These are phyloP conservation scores for Umbelopsis sp. DNA, from an alignment of 192 early-diverging fungal species.

Conservation along the genomic window DNA sequence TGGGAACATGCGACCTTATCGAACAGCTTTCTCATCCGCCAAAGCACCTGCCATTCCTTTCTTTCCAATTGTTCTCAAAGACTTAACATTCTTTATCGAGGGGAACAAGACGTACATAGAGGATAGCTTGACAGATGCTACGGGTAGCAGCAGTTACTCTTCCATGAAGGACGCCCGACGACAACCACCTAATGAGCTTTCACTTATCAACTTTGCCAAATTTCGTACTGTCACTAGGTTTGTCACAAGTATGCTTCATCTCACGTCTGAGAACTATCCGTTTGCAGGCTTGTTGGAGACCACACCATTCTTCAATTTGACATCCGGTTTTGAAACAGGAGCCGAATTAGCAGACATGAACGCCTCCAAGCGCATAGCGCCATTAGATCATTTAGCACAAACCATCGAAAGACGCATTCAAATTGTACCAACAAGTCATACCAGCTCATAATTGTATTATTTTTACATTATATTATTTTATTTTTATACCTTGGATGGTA, in stretches of 20 bases:
- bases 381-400: constrained; percentile 13
- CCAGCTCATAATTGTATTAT: background rate
- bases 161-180: background rate
- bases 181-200: background rate
- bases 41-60: constrained; percentile 58
- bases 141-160: background rate
- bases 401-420: constrained; percentile 19
- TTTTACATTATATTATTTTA: too few species aligned
- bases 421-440: constrained; percentile 20
- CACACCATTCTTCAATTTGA: constrained; percentile 28
- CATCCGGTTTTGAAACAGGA: background rate
- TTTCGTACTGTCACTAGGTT: constrained; percentile 43
- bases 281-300: constrained; percentile 43
- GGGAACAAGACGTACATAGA: constrained; percentile 58
- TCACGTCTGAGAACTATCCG: constrained; percentile 42
- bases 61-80: constrained; percentile 71
- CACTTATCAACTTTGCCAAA: constrained; percentile 52
- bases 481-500: too few species aligned
- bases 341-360: background rate
- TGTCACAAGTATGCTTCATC: constrained; percentile 36
- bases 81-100: constrained; percentile 72
- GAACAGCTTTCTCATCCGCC: constrained; percentile 49
- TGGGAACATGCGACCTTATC: constrained; percentile 67
- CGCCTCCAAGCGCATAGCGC: constrained; percentile 4
- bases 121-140: background rate